These are phyloP conservation scores for Neurospora sp. DNA, from an alignment of 2,329 filamentous ascomycete species.

Conservation along the genomic window DNA sequence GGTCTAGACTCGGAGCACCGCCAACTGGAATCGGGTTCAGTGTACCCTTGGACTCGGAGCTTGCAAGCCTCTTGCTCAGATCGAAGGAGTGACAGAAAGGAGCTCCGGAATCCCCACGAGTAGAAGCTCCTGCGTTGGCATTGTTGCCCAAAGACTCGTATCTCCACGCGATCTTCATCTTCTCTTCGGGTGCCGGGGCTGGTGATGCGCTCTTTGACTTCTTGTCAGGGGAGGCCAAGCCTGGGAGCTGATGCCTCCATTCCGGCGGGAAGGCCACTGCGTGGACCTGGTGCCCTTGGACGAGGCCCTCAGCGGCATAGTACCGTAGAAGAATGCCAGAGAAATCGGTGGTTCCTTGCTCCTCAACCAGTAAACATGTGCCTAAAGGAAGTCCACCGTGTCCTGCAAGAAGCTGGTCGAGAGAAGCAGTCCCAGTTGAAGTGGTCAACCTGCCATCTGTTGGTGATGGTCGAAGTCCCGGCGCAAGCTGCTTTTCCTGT, in stretches of 20 bases:
- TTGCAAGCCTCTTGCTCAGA: constrained; percentile 53
- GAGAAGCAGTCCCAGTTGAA: constrained; percentile 79
- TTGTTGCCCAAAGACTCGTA: constrained; percentile 70
- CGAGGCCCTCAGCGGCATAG: constrained; percentile 85
- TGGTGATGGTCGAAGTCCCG: constrained; percentile 69
- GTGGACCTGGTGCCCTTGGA: constrained; percentile 84
- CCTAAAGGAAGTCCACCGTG: constrained; percentile 80
- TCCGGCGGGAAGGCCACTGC: constrained; percentile 68
- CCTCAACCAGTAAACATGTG: constrained; percentile 70
- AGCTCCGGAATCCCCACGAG: constrained; percentile 17
- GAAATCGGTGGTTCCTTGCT: constrained; percentile 91
- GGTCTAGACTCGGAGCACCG: constrained; percentile 26
- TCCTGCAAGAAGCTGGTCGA: constrained; percentile 77
- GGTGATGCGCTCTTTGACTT: constrained; percentile 31
- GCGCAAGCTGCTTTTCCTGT: constrained; percentile 27
- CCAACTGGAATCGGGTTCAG: constrained; percentile 41
- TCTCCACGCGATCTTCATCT: constrained; percentile 99
- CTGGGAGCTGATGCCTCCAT: constrained; percentile 80
- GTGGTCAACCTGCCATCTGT: constrained; percentile 80
- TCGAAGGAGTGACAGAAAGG: constrained; percentile 67
- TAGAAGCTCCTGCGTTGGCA: constrained; percentile 15
- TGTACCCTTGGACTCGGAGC: constrained; percentile 38
- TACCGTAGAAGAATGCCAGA: constrained; percentile 74
- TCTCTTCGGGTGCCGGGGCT: constrained; percentile 45
- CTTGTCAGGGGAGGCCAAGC: constrained; percentile 41